Evolutionary conservation across 176 grass and related monocot genomes (phyloP).

Genomic region (Secale cereale): DNA sequence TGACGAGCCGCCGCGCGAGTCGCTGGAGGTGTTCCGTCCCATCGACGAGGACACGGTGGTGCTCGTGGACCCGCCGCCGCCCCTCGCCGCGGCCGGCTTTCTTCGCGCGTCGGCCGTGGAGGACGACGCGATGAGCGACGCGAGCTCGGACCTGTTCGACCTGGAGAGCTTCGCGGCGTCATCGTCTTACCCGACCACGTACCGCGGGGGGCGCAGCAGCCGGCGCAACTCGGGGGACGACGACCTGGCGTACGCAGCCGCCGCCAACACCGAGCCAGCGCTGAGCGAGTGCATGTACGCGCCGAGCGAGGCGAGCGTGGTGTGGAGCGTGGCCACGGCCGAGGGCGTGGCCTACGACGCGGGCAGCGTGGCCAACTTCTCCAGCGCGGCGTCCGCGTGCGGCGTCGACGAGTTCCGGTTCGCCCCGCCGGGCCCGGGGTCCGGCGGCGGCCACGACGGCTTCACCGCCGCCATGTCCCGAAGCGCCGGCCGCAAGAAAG

Average conservation of each 20-base stretch:
- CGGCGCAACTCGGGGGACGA: constrained; percentile 46
- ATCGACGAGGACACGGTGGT: constrained; percentile 43
- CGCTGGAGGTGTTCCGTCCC: constrained; percentile 64
- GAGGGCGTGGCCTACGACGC: constrained; percentile 53
- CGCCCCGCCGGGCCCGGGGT: constrained; percentile 4
- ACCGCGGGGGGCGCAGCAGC: constrained; percentile 34
- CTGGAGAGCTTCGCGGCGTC: constrained; percentile 65
- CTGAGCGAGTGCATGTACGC: constrained; percentile 68
- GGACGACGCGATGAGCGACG: constrained; percentile 61
- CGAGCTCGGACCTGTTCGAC: constrained; percentile 79
- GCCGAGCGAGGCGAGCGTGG: constrained; percentile 76
- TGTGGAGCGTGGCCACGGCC: constrained; percentile 69
- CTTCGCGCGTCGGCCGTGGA: not conserved
- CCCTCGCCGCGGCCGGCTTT: not conserved
- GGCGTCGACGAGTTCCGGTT: constrained; percentile 49
- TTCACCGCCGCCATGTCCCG: constrained; percentile 50
- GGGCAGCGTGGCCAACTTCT: constrained; percentile 56
- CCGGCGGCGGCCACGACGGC: constrained; percentile 13
- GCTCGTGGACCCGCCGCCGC: constrained; percentile 9
- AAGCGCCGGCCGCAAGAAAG: constrained; percentile 25
- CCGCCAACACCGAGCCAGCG: constrained; percentile 20
- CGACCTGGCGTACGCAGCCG: constrained; percentile 6
- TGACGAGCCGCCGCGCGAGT: constrained; percentile 48
- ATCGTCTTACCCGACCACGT: constrained; percentile 47
- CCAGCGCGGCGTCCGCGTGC: constrained; percentile 62